These are phyloP conservation scores for Dendrobium officinale DNA, from an alignment of 106 monocot genomes.

Conservation along the genomic window DNA sequence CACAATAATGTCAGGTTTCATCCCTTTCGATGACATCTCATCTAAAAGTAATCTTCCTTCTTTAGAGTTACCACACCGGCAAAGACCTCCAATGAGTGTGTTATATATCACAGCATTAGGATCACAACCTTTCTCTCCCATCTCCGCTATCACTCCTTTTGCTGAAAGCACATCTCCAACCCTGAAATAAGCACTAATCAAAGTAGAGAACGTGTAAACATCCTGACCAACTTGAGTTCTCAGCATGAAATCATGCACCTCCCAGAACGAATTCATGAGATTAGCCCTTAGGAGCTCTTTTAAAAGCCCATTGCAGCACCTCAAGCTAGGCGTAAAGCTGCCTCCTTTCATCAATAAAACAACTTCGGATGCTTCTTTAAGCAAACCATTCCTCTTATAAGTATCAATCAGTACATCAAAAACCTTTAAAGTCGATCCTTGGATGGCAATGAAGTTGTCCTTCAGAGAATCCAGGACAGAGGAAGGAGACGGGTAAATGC, in stretches of 20 bases:
- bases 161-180: slow-evolving; percentile 40
- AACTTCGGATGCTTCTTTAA: slow-evolving; percentile 37
- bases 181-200: slow-evolving; percentile 63
- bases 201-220: slow-evolving; percentile 49
- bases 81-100: slow-evolving; percentile 52
- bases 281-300: slow-evolving; percentile 58
- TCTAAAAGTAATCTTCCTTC: slow-evolving; percentile 46
- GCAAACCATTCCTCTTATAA: slow-evolving; percentile 53
- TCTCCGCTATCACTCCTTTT: slow-evolving; percentile 40
- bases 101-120: slow-evolving; percentile 62
- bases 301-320: slow-evolving; percentile 68
- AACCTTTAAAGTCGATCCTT: slow-evolving; percentile 21
- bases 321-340: slow-evolving; percentile 35
- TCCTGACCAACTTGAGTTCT: slow-evolving; percentile 27
- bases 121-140: slow-evolving; percentile 34
- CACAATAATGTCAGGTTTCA: slow-evolving; percentile 36
- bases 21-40: slow-evolving; percentile 41
- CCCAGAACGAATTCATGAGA: slow-evolving; percentile 68
- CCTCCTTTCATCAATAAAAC: slow-evolving; percentile 52
- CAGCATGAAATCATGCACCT: slow-evolving; percentile 52
- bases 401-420: slow-evolving; percentile 55
- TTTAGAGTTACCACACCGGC: slow-evolving; percentile 34
- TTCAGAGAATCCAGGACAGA: slow-evolving; percentile 26
- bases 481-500: slow-evolving; percentile 17
- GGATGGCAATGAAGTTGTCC: background rate